Evolutionary conservation across 2,329 filamentous ascomycete genomes (phyloP).

Genomic region (Diplodia corticola): DNA sequence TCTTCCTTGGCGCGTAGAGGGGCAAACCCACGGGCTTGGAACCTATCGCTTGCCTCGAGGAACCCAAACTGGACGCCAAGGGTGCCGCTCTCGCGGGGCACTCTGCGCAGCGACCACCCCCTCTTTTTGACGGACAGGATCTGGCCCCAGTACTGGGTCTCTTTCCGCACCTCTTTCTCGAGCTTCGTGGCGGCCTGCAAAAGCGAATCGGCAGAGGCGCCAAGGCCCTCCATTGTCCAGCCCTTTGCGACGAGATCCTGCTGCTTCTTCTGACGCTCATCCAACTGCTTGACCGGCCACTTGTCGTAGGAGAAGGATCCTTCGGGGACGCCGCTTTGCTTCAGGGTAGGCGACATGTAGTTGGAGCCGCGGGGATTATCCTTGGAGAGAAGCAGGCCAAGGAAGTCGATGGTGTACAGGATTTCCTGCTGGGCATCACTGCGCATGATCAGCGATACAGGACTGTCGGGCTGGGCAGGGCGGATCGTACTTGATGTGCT

Average conservation of each 20-base stretch:
- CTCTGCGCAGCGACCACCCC: slow-evolving; percentile 81
- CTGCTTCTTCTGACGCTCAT: slow-evolving; percentile 33
- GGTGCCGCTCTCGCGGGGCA: slow-evolving; percentile 70
- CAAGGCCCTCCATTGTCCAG: slow-evolving; percentile 77
- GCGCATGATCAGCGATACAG: neutral
- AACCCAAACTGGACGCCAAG: slow-evolving; percentile 90
- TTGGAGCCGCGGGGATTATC: slow-evolving; percentile 70
- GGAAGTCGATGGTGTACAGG: slow-evolving; percentile 73
- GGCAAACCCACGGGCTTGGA: slow-evolving; percentile 73
- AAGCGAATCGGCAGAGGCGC: slow-evolving; percentile 71
- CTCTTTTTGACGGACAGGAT: slow-evolving; percentile 76
- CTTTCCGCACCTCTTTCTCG: slow-evolving; percentile 73
- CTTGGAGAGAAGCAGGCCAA: slow-evolving; percentile 82
- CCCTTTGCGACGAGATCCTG: slow-evolving; percentile 59
- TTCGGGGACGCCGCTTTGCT: slow-evolving; percentile 65
- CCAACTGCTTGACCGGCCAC: slow-evolving; percentile 47
- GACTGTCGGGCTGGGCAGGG: neutral
- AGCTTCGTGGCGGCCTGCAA: slow-evolving; percentile 70
- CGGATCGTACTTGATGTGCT: slow-evolving; percentile 40
- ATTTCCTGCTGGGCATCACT: slow-evolving; percentile 59
- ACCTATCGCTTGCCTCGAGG: slow-evolving; percentile 65
- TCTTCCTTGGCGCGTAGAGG: slow-evolving; percentile 73
- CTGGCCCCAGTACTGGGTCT: slow-evolving; percentile 87
- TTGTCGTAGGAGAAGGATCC: slow-evolving; percentile 71
- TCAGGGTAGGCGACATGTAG: slow-evolving; percentile 70